Evolutionary conservation across 192 early-diverging fungal species (phyloP).

Genomic region (Entophlyctis luteolus): DNA sequence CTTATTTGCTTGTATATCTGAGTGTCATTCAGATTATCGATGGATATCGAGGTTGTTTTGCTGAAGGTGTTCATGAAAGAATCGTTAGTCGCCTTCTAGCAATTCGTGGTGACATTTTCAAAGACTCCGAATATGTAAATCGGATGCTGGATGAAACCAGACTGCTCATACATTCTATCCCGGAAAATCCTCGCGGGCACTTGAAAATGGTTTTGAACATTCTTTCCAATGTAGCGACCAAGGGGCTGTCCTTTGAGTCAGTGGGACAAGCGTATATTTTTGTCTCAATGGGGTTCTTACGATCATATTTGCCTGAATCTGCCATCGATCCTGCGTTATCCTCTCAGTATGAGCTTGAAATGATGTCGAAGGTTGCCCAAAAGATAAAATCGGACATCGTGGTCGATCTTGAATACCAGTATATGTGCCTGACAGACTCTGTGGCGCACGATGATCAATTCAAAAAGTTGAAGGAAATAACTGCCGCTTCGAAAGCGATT

Average conservation of each 20-base stretch:
- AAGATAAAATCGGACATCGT: slow-evolving; percentile 52
- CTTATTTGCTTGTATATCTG: not conserved
- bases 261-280: slow-evolving; percentile 59
- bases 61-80: not conserved
- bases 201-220: not conserved
- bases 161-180: not conserved
- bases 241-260: not conserved
- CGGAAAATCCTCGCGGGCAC: slow-evolving; percentile 4
- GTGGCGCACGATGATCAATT: not conserved
- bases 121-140: no score
- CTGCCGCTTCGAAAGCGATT: not conserved
- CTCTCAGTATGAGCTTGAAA: slow-evolving; percentile 60
- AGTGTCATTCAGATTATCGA: not conserved
- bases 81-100: not conserved
- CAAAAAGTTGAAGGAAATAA: not conserved
- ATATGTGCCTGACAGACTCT: slow-evolving; percentile 1
- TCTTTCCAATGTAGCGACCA: not conserved
- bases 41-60: not conserved
- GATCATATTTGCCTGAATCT: slow-evolving; percentile 71
- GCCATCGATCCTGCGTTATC: slow-evolving; percentile 81
- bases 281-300: slow-evolving; percentile 58
- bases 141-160: no score
- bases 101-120: not conserved
- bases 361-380: slow-evolving; percentile 55
- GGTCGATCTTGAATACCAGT: slow-evolving; percentile 43